Conservation (phyloP, 2,329 filamentous ascomycete genomes). For the Diplodia corticola region DNA sequence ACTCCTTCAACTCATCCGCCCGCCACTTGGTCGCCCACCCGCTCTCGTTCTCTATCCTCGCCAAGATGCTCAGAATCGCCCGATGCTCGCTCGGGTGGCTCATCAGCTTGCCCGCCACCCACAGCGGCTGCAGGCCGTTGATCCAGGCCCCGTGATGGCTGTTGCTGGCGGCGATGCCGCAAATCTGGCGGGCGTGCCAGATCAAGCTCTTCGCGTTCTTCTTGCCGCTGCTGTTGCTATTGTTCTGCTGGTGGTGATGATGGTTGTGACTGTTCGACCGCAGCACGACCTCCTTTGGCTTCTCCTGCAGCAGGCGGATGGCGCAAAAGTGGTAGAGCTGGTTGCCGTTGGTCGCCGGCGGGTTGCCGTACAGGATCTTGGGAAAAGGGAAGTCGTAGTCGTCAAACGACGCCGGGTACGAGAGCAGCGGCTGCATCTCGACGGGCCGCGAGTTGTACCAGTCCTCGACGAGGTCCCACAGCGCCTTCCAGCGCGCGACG, state of each 20-base stretch:
- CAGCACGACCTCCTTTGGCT: conserved; percentile 31
- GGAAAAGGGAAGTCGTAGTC: conserved; percentile 25
- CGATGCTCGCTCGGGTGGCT: conserved; percentile 46
- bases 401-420: conserved; percentile 15
- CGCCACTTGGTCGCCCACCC: conserved; percentile 58
- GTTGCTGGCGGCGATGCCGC: conserved; percentile 49
- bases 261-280: too few species aligned
- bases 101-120: conserved; percentile 51
- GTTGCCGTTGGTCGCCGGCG: conserved; percentile 27
- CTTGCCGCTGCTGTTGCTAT: background rate
- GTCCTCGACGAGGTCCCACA: conserved; percentile 36
- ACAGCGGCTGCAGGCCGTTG: conserved; percentile 44
- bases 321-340: conserved; percentile 28
- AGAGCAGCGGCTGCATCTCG: conserved; percentile 26
- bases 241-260: too few species aligned
- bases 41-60: conserved; percentile 53
- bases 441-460: conserved; percentile 36
- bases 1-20: conserved; percentile 53
- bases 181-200: conserved; percentile 51
- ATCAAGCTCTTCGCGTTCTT: conserved; percentile 38
- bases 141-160: conserved; percentile 47
- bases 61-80: conserved; percentile 51
- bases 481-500: conserved; percentile 33
- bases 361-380: conserved; percentile 26
- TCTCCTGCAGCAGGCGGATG: conserved; percentile 27